Conservation (phyloP, 768 basidiomycete genomes). For the Termitomyces sp. region DNA sequence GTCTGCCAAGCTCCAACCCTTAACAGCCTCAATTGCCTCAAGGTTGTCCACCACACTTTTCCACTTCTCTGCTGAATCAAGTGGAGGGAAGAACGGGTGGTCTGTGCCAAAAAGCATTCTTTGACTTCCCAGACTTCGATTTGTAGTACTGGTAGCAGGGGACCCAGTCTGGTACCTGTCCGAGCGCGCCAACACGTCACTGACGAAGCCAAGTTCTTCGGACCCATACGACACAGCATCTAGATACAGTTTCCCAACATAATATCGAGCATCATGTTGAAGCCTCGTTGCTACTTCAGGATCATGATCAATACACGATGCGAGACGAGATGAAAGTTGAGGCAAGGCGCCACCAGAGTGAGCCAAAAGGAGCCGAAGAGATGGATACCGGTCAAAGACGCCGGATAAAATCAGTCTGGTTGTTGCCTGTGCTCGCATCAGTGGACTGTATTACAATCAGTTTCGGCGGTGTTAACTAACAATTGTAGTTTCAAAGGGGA, state of each 20-base stretch:
- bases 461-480: slow-evolving; percentile 37
- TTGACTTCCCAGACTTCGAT: slow-evolving; percentile 45
- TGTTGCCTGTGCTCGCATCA: slow-evolving; percentile 41
- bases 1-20: slow-evolving; percentile 55
- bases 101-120: slow-evolving; percentile 82
- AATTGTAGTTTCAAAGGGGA: slow-evolving; percentile 87
- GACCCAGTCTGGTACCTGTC: slow-evolving; percentile 36
- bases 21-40: slow-evolving; percentile 66
- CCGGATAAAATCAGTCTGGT: slow-evolving; percentile 81
- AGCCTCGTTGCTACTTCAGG: slow-evolving; percentile 71
- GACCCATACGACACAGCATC: slow-evolving; percentile 89
- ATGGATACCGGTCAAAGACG: slow-evolving; percentile 73
- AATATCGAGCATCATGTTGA: slow-evolving; percentile 78
- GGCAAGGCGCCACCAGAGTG: slow-evolving; percentile 87
- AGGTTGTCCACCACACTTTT: slow-evolving; percentile 82
- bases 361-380: slow-evolving; percentile 72
- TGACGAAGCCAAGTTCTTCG: slow-evolving; percentile 78
- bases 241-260: slow-evolving; percentile 73
- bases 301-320: slow-evolving; percentile 83
- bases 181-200: slow-evolving; percentile 63
- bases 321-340: slow-evolving; percentile 77
- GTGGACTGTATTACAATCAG: not conserved
- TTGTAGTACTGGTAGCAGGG: slow-evolving; percentile 22
- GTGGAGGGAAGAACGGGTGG: slow-evolving; percentile 88
- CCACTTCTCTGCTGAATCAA: slow-evolving; percentile 67